A percentile compares a stretch with the other conserved stretches of the same genome.
phyloP scores from a whole-genome alignment of 73 alveolate species.

The Stentor roeselii region DNA sequence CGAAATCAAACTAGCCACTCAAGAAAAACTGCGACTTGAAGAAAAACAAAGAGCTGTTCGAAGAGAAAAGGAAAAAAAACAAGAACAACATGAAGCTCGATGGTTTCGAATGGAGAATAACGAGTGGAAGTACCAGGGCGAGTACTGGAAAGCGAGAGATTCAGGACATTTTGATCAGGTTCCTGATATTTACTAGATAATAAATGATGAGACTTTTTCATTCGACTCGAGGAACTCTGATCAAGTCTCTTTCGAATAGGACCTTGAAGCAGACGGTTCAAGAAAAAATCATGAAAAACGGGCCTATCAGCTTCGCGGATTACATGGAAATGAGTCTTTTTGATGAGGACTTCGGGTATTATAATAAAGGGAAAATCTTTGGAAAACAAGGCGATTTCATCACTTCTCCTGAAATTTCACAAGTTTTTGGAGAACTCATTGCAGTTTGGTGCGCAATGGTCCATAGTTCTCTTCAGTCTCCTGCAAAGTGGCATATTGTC shows the following conservation, averaged over 20 bases:
- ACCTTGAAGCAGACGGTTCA: not conserved
- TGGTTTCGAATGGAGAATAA: conserved; percentile 46
- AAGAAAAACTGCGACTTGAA: conserved; percentile 93
- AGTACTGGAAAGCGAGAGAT: conserved; percentile 75
- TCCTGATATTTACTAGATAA: too few species aligned
- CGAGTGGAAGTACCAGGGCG: conserved; percentile 63
- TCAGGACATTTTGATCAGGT: too few species aligned
- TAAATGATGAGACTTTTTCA: conserved; percentile 21
- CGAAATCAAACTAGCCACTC: conserved; percentile 77
- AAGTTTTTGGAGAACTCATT: conserved; percentile 85
- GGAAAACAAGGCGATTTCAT: conserved; percentile 86
- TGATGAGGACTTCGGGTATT: conserved; percentile 70
- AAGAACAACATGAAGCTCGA: conserved; percentile 54
- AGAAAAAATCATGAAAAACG: not conserved
- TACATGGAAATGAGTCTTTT: conserved; percentile 59
- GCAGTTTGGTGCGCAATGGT: conserved; percentile 41
- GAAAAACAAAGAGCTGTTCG: conserved; percentile 88
- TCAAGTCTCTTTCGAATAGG: not conserved
- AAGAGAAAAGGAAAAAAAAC: conserved; percentile 57
- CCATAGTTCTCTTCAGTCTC: conserved; percentile 24
- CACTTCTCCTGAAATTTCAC: conserved; percentile 83
- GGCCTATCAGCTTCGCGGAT: conserved; percentile 44
- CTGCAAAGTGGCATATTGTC: conserved; percentile 52
- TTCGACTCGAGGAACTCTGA: not conserved
- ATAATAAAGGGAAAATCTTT: conserved; percentile 72